Evolutionary conservation across 2,329 filamentous ascomycete genomes (phyloP).

Genomic region (Pezicula carpinea): DNA sequence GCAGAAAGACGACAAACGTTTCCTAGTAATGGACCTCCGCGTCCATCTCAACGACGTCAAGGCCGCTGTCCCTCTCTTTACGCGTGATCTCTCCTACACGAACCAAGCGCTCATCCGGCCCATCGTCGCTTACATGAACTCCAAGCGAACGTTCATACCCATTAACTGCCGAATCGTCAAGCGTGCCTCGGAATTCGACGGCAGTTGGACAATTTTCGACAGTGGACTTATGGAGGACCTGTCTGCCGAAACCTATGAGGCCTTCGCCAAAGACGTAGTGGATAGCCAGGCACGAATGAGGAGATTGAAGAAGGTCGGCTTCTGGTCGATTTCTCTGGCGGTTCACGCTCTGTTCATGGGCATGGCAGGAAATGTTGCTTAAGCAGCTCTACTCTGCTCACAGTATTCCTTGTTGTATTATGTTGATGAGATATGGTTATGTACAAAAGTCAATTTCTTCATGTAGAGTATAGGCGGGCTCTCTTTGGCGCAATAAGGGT

Average conservation of each 20-base stretch:
- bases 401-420: conserved; percentile 10
- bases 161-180: conserved; percentile 95
- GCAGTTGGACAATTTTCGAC: conserved; percentile 91
- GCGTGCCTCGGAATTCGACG: conserved; percentile 82
- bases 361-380: conserved; percentile 76
- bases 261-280: conserved; percentile 86
- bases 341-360: conserved; percentile 94
- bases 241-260: conserved; percentile 88
- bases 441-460: not conserved
- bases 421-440: conserved; percentile 17
- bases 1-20: conserved; percentile 60
- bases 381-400: conserved; percentile 9
- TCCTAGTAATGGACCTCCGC: conserved; percentile 90
- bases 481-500: not conserved
- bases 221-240: conserved; percentile 91
- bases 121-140: conserved; percentile 98
- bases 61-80: conserved; percentile 89
- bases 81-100: conserved; percentile 85
- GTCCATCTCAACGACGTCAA: conserved; percentile 93
- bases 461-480: conserved; percentile 6
- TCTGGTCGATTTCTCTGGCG: conserved; percentile 91
- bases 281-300: conserved; percentile 82
- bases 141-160: conserved; percentile 89
- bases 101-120: conserved; percentile 93
- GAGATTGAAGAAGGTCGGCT: conserved; percentile 89